These are phyloP conservation scores for Endotrypanum monterogeii DNA, from an alignment of 208 protist genomes.

Conservation along the genomic window DNA sequence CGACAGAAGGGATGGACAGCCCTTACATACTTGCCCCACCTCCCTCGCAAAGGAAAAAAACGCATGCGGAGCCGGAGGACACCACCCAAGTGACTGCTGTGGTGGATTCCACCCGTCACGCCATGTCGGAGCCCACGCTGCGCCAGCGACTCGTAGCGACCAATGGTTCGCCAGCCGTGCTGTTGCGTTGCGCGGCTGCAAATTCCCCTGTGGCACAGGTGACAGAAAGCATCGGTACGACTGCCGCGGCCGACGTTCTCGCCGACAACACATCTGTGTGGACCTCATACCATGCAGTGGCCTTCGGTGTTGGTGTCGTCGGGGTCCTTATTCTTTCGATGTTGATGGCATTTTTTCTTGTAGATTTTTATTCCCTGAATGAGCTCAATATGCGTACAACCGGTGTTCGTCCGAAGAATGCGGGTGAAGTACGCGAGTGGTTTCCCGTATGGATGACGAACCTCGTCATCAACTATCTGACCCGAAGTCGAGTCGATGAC, in stretches of 20 bases:
- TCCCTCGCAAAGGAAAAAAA: neutral
- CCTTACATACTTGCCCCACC: neutral
- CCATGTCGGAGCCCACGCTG: neutral
- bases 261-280: neutral
- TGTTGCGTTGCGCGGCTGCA: neutral
- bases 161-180: neutral
- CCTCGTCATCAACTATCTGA: slow-evolving; percentile 16
- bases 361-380: slow-evolving; percentile 13
- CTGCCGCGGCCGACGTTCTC: too few relatives aligned
- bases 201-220: neutral
- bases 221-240: neutral
- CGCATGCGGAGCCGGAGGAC: neutral
- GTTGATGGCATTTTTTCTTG: slow-evolving; percentile 4
- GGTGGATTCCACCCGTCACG: neutral
- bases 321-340: neutral
- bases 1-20: neutral
- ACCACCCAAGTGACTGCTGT: neutral
- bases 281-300: neutral
- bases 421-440: slow-evolving; percentile 14
- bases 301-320: neutral
- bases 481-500: neutral
- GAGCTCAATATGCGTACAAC: slow-evolving; percentile 12
- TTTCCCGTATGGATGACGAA: slow-evolving; percentile 28
- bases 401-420: slow-evolving; percentile 1
- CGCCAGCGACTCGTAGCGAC: slow-evolving; percentile 3